Percentiles rank a stretch among this genome's conserved stretches.
Evolutionary conservation across 257 asterid genomes (phyloP).

Genomic region (Solanum infundibuliforme): DNA sequence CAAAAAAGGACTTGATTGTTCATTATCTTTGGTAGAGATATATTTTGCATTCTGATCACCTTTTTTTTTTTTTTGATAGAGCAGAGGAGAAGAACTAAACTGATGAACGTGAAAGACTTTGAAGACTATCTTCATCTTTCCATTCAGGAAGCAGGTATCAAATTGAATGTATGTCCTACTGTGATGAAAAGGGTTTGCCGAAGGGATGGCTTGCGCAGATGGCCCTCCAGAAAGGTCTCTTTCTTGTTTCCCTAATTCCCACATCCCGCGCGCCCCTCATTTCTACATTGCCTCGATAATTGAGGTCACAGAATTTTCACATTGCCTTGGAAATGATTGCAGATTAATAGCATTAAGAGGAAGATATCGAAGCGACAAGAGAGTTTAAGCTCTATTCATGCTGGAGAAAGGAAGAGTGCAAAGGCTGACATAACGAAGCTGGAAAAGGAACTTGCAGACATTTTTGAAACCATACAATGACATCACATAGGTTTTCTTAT

Average conservation of each 20-base stretch:
- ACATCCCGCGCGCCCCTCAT: background rate
- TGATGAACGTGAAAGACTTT: constrained; percentile 38
- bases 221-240: constrained; percentile 64
- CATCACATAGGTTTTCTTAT: background rate
- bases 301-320: background rate
- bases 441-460: constrained; percentile 16
- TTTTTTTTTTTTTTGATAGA: constrained; percentile 2
- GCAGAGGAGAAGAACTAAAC: constrained; percentile 66
- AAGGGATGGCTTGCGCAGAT: constrained; percentile 39
- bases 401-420: constrained; percentile 12
- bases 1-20: background rate
- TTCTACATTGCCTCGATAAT: background rate
- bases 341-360: constrained; percentile 39
- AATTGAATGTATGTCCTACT: constrained; percentile 41
- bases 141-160: constrained; percentile 23
- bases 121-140: constrained; percentile 40
- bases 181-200: constrained; percentile 63
- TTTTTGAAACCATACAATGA: background rate
- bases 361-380: constrained; percentile 15
- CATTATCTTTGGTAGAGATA: background rate
- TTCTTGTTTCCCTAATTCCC: background rate
- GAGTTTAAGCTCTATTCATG: constrained; percentile 13
- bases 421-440: constrained; percentile 22
- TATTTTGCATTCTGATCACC: background rate
- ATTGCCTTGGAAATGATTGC: constrained; percentile 5